Base-by-base conservation (phyloP, 140 eudicot species). In the Anethum foeniculum region DNA sequence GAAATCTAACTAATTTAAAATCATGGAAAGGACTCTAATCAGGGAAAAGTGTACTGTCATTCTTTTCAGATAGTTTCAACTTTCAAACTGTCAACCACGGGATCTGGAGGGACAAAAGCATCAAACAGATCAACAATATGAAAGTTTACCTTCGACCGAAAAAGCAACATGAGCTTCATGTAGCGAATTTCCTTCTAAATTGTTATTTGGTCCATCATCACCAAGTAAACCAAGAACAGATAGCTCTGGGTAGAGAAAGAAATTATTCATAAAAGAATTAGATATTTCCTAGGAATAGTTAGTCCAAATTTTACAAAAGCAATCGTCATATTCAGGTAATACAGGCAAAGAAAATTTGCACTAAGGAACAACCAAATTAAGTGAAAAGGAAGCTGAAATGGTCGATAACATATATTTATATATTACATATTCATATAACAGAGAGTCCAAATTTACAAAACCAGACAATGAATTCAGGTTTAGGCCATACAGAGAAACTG, bases 111-210 rank as follows among this genome's bases (percentile, higher is more conserved):
- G 39, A 68, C 43, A 1, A 68, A 14, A 32, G 43, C 74, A 30
- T 9, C 3, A 38, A 13, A 60, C 13, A 67, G 34, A 58, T 79
- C 71, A 71, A 76, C 68, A 67, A 68, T 13, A 30, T 11, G 3
- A 32, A 44, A 71, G 10, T 25, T 77, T 82, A 94, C 99, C 99
- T 94, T 92, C 95, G 76, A 94, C 85, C 65, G 97, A 88, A 85
- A 94, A 94, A 34, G 97, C 90, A 67, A 89, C 99, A 88, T 94
- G 99, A 80, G 91, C 83, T 89, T 94, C 96, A 79, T 75, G 89
- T 72, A 38, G 85, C 47, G 86, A 80, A 82, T 79, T 80, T 86
- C 87, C 88, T 78, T 86, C 85, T 56, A 80, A 77, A 77, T 76
- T 82, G 77, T 75, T 78, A 79, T 51, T 83, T 82, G 90, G 82